Conservation (phyloP, 2,329 filamentous ascomycete species). For the Dactylellina parvicollis region DNA sequence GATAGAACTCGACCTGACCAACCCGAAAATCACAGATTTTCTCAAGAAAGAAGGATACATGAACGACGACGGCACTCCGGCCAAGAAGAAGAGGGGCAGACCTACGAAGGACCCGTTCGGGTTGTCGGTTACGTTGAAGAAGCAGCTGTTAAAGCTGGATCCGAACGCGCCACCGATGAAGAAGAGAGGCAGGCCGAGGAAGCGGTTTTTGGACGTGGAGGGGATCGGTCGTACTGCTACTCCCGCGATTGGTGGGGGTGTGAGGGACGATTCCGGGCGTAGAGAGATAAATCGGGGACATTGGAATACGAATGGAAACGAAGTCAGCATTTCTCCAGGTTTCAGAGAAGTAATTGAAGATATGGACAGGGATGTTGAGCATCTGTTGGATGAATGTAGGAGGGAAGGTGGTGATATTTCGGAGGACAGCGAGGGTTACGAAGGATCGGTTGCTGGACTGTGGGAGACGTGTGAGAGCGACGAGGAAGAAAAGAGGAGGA, state of each 20-base stretch:
- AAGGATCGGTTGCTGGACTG: slow-evolving; percentile 13
- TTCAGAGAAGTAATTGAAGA: slow-evolving; percentile 41
- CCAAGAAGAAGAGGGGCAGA: slow-evolving; percentile 34
- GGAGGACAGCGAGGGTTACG: slow-evolving; percentile 26
- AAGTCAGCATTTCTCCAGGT: slow-evolving; percentile 29
- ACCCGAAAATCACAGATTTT: slow-evolving; percentile 34
- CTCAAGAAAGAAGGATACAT: slow-evolving; percentile 48
- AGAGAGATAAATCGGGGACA: background rate
- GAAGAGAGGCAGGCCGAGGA: slow-evolving; percentile 37
- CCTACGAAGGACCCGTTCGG: slow-evolving; percentile 51
- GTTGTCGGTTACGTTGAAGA: slow-evolving; percentile 46
- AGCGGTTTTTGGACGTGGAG: slow-evolving; percentile 32
- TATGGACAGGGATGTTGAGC: slow-evolving; percentile 44
- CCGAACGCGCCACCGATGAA: slow-evolving; percentile 47
- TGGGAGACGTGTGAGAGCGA: slow-evolving; percentile 24
- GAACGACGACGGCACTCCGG: slow-evolving; percentile 49
- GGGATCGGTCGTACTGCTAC: background rate
- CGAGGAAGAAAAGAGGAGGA: slow-evolving; percentile 1
- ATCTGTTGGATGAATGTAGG: slow-evolving; percentile 24
- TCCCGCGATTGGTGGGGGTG: background rate
- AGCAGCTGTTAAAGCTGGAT: slow-evolving; percentile 35
- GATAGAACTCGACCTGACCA: slow-evolving; percentile 46
- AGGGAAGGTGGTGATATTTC: background rate
- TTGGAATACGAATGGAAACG: background rate
- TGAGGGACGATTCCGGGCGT: background rate